These are phyloP conservation scores for Exophiala aquamarina DNA, from an alignment of 2,329 filamentous ascomycete genomes.

Conservation along the genomic window DNA sequence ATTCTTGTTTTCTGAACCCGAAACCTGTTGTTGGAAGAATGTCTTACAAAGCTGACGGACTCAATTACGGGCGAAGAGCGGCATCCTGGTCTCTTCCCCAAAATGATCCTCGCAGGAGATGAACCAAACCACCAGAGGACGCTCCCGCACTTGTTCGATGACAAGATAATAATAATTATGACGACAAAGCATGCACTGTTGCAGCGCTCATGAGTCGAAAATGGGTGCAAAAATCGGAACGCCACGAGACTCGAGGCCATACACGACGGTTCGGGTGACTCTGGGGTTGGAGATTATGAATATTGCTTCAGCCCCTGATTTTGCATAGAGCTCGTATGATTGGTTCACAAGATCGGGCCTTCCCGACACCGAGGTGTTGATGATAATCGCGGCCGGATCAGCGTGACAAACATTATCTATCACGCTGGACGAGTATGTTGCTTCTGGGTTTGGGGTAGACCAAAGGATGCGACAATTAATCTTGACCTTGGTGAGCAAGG, in stretches of 20 bases:
- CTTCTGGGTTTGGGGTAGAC: constrained; percentile 62
- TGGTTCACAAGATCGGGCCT: constrained; percentile 62
- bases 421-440: constrained; percentile 62
- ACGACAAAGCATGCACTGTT: background rate
- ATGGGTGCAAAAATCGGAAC: constrained; percentile 71
- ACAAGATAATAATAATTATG: background rate
- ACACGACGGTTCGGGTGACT: constrained; percentile 68
- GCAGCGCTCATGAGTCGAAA: constrained; percentile 60
- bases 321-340: constrained; percentile 50
- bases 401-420: constrained; percentile 56
- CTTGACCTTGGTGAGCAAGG: constrained; percentile 54
- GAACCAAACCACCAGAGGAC: background rate
- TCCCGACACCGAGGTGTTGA: constrained; percentile 63
- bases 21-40: no score
- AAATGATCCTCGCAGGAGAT: no score
- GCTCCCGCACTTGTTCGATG: background rate
- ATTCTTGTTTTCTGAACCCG: no score
- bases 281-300: constrained; percentile 71
- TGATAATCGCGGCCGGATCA: constrained; percentile 64
- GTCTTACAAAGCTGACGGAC: no score
- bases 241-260: constrained; percentile 65
- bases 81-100: no score
- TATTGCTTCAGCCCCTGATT: constrained; percentile 62
- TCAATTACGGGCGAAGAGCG: no score
- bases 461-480: constrained; percentile 62